These are phyloP conservation scores for Yamadazyma friedrichii DNA, from an alignment of 1,139 yeast genomes.

Conservation along the genomic window DNA sequence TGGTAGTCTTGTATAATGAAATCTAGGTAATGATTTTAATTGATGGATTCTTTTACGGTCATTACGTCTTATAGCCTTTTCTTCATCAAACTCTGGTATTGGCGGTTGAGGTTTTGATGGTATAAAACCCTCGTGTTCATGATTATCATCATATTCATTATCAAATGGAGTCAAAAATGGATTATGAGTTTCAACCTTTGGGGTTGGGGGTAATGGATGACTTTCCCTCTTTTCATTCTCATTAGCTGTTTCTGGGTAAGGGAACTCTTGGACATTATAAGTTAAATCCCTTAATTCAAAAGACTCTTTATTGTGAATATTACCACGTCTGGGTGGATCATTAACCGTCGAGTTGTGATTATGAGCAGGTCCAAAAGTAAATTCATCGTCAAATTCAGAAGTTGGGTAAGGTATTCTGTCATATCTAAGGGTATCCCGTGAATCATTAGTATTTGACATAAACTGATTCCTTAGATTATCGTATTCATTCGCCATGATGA, in stretches of 20 bases:
- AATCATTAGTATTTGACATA: slow-evolving; percentile 16
- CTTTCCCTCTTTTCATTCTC: slow-evolving; percentile 1
- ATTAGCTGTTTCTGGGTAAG: slow-evolving; percentile 5
- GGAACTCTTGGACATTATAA: slow-evolving; percentile 10
- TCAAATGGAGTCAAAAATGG: slow-evolving; percentile 14
- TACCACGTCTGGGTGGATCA: background rate
- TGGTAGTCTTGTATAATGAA: slow-evolving; percentile 45
- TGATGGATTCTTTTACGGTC: slow-evolving; percentile 28
- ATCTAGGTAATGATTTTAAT: slow-evolving; percentile 33
- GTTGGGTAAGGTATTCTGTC: slow-evolving; percentile 3
- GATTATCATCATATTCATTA: background rate
- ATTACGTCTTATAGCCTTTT: slow-evolving; percentile 20
- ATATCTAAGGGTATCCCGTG: slow-evolving; percentile 9
- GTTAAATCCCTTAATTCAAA: slow-evolving; percentile 13
- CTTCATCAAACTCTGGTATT: slow-evolving; percentile 16
- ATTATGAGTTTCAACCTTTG: slow-evolving; percentile 1
- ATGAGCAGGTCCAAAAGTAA: slow-evolving; percentile 10
- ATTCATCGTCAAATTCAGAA: slow-evolving; percentile 13
- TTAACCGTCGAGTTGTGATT: slow-evolving; percentile 4
- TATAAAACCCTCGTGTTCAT: slow-evolving; percentile 5
- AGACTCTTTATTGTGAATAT: slow-evolving; percentile 3
- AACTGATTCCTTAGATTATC: slow-evolving; percentile 15
- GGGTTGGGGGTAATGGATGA: slow-evolving; percentile 6
- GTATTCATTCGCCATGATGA: slow-evolving; percentile 4
- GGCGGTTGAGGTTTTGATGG: slow-evolving; percentile 18